Evolutionary conservation across 2,329 filamentous ascomycete genomes (phyloP), one percentile per base, ranked within the genome.

Genomic region (Ascochyta lentis): DNA sequence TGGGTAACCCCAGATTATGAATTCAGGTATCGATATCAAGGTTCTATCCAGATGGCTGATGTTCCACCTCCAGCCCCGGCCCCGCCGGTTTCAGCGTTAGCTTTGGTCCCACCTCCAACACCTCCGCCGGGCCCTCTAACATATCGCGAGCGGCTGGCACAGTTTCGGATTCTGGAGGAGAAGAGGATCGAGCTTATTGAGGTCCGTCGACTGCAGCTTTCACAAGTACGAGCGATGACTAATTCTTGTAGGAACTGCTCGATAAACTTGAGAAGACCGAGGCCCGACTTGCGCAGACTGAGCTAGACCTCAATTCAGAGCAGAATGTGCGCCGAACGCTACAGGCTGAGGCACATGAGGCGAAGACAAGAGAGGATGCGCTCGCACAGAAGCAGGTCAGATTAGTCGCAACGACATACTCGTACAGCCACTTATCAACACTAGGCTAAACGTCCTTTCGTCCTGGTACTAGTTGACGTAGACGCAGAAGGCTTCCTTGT

Each of bases 191-290:
- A 74, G 58, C 55, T 76, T 44, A 76, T 76, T 5, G 73, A 76
- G 61, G 73, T 76, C 58, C 6, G 13, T 24, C 16, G 7, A n/a
- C 8, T 5, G 3, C 8, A 35, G 22, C 23, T 23, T 33, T 13
- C 23, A 35, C 27, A 33, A 10, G 19, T 19, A 19, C 19, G 4
- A 44, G 3, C 15, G 15, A 22, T 3, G 13, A 37, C 40, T 56
- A 15, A 57, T n/a, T 38, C 23, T 29, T 16, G 12, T 42, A 74
- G 73, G 73, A 76, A 64, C 58, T 76, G 26, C 58, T 76, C 1
- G 72, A 73, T 38, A 76, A 74, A 47, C 70, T 76, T 26, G 73
- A 76, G 49, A 73, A 72, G 54, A 69, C 68, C 23, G 73, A 76
- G 61, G 67, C 70, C 44, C 68, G 64, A 50, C 71, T 76, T 33